Percentiles rank a stretch among this genome's conserved stretches.
These are phyloP conservation scores for Diaporthe citrichinensis DNA, from an alignment of 2,329 filamentous ascomycete genomes.

Conservation along the genomic window DNA sequence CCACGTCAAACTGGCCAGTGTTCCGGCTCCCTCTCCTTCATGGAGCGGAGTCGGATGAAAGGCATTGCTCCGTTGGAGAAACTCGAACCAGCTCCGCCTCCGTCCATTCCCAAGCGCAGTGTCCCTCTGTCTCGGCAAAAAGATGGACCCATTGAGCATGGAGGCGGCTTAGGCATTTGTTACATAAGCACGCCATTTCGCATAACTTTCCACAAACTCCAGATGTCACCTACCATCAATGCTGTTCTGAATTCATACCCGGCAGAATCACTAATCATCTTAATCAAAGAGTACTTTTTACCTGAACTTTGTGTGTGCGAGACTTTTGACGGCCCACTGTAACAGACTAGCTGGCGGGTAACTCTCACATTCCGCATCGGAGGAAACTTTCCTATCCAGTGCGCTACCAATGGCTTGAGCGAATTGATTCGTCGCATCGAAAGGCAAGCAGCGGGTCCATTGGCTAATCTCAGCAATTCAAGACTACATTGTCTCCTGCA, in stretches of 20 bases:
- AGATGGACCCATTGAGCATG: neutral
- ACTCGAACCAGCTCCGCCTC: neutral
- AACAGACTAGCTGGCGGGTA: too few relatives aligned
- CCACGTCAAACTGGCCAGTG: neutral
- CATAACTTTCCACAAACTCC: neutral
- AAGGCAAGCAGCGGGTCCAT: neutral
- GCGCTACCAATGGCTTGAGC: neutral
- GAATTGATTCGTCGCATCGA: neutral
- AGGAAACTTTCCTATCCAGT: neutral
- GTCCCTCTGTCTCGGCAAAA: neutral
- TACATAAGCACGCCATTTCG: neutral
- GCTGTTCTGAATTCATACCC: too few relatives aligned
- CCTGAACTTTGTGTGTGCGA: too few relatives aligned
- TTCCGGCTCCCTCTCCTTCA: neutral
- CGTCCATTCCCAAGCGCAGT: neutral
- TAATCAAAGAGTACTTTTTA: too few relatives aligned
- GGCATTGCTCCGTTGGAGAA: neutral
- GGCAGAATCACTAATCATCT: too few relatives aligned
- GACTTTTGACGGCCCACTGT: too few relatives aligned
- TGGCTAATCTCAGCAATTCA: neutral
- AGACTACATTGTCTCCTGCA: neutral
- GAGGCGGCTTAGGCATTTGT: neutral
- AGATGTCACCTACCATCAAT: too few relatives aligned
- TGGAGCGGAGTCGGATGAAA: slow-evolving; percentile 29
- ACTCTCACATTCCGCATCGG: too few relatives aligned